Conservation (phyloP, 441 rosid species). For the Caryocar brasiliense region DNA sequence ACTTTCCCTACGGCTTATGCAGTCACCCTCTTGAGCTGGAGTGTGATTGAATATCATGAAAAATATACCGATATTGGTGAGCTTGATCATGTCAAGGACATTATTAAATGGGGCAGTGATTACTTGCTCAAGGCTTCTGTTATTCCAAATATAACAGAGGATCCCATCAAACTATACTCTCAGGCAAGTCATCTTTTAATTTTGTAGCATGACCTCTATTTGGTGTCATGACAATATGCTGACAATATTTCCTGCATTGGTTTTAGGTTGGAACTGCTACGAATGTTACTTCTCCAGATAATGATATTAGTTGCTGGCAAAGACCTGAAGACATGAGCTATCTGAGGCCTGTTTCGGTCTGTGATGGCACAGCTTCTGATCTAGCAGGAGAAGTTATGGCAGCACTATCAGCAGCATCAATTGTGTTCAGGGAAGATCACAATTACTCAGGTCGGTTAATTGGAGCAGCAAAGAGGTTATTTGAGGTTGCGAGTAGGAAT, state of each 20-base stretch:
- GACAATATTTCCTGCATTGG: not conserved
- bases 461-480: constrained; percentile 27
- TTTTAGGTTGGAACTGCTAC: constrained; percentile 39
- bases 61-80: constrained; percentile 43
- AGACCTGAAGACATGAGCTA: constrained; percentile 57
- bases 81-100: constrained; percentile 51
- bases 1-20: constrained; percentile 54
- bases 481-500: constrained; percentile 20
- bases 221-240: constrained; percentile 1
- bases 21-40: constrained; percentile 54
- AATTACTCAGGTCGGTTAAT: constrained; percentile 19
- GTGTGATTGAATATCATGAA: constrained; percentile 46
- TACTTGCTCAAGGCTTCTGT: constrained; percentile 44
- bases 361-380: constrained; percentile 36
- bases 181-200: constrained; percentile 34
- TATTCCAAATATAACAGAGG: constrained; percentile 18
- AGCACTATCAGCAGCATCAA: constrained; percentile 46
- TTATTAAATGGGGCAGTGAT: constrained; percentile 50
- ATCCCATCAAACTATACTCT: constrained; percentile 28
- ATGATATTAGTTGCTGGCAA: constrained; percentile 49
- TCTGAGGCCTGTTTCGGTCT: constrained; percentile 31
- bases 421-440: constrained; percentile 38
- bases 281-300: constrained; percentile 16
- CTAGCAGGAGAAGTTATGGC: constrained; percentile 50
- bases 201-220: not conserved